These are phyloP conservation scores for Myxozyma lipomycoides DNA, from an alignment of 805 yeast genomes.

Conservation along the genomic window DNA sequence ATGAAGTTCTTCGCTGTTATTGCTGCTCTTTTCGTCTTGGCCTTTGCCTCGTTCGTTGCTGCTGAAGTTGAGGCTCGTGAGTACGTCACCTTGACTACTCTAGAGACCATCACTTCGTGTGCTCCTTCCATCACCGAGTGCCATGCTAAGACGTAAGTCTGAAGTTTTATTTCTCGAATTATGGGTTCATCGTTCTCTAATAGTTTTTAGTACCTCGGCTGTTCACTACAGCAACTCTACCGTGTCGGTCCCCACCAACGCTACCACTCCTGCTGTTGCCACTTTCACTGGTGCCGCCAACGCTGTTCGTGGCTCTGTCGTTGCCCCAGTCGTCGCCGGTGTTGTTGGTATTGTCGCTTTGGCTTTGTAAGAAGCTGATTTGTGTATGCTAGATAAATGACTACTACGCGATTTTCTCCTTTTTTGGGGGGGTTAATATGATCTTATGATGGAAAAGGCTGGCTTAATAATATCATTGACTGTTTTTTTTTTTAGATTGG, in stretches of 20 bases:
- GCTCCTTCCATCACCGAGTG: slow-evolving; percentile 47
- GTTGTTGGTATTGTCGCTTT: slow-evolving; percentile 32
- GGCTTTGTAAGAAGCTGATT: slow-evolving; percentile 28
- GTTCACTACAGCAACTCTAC: slow-evolving; percentile 18
- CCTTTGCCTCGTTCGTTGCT: slow-evolving; percentile 20
- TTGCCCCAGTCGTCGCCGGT: slow-evolving; percentile 27
- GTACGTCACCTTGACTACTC: slow-evolving; percentile 37
- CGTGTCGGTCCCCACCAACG: slow-evolving; percentile 20
- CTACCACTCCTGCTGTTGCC: slow-evolving; percentile 28
- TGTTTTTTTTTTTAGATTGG: background rate
- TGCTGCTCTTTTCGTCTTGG: slow-evolving; percentile 15
- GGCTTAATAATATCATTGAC: too few relatives aligned
- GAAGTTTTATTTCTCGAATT: slow-evolving; percentile 1
- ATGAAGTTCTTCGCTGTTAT: slow-evolving; percentile 30
- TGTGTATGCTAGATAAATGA: slow-evolving; percentile 1
- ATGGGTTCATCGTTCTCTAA: background rate
- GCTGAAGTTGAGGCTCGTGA: slow-evolving; percentile 27
- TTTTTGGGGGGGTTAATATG: too few relatives aligned
- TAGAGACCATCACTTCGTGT: slow-evolving; percentile 49
- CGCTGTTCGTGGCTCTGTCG: slow-evolving; percentile 18
- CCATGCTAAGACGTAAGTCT: slow-evolving; percentile 17
- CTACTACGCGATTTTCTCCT: slow-evolving; percentile 1
- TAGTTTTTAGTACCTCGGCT: slow-evolving; percentile 4
- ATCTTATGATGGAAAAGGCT: too few relatives aligned
- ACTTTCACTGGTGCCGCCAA: slow-evolving; percentile 29